Percentiles rank a stretch among this genome's conserved stretches.
These are phyloP conservation scores for Cryptosporidium felis DNA, from an alignment of 169 alveolate species.

Conservation along the genomic window DNA sequence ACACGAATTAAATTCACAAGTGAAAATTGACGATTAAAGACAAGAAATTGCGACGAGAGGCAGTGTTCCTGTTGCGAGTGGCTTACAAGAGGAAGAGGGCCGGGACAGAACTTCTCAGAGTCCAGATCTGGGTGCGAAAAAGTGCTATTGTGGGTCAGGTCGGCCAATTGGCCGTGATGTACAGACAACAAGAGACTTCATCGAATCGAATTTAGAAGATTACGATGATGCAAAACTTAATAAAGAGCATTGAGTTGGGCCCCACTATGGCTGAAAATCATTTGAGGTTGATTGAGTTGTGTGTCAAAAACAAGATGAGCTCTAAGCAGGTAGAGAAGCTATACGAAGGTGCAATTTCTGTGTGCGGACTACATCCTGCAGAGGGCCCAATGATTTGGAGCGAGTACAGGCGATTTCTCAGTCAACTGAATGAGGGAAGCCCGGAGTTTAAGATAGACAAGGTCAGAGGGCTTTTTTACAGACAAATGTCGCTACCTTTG, in stretches of 20 bases:
- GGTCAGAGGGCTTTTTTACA: slow-evolving; percentile 70
- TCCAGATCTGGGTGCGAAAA: no score
- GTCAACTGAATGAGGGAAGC: not conserved
- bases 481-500: slow-evolving; percentile 75
- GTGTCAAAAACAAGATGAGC: not conserved
- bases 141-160: no score
- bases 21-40: no score
- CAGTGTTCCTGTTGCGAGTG: no score
- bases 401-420: slow-evolving; percentile 21
- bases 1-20: no score
- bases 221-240: not conserved
- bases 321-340: slow-evolving; percentile 1
- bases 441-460: slow-evolving; percentile 19
- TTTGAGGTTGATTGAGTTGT: slow-evolving; percentile 27
- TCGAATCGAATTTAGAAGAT: no score
- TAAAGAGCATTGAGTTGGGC: slow-evolving; percentile 24
- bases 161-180: no score
- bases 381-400: slow-evolving; percentile 70
- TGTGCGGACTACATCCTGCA: slow-evolving; percentile 65
- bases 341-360: slow-evolving; percentile 63
- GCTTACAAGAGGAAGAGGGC: no score
- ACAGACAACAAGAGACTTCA: no score
- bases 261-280: slow-evolving; percentile 67
- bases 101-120: no score
- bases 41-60: no score